Conservation (phyloP, 2,329 filamentous ascomycete genomes). For the Curvularia hawaiiensis region DNA sequence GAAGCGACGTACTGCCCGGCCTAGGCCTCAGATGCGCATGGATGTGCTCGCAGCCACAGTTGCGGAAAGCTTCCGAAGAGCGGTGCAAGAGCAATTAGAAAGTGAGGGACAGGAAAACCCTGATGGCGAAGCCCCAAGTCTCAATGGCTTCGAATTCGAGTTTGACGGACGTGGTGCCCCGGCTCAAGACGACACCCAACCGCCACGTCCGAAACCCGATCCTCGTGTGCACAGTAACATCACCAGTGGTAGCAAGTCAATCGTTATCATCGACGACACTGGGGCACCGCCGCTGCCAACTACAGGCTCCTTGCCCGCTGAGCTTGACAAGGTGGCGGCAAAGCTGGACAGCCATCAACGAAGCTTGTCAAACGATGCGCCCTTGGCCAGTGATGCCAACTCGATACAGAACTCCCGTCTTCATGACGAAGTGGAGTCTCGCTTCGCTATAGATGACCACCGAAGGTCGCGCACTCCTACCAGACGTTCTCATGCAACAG, state of each 20-base stretch:
- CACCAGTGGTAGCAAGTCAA: constrained; percentile 84
- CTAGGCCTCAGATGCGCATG: constrained; percentile 64
- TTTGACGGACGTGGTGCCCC: constrained; percentile 34
- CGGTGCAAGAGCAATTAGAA: constrained; percentile 66
- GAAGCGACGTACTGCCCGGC: constrained; percentile 39
- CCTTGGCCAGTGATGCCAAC: constrained; percentile 16
- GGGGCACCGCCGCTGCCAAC: constrained; percentile 60
- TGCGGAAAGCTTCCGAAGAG: constrained; percentile 78
- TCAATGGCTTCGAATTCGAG: constrained; percentile 45
- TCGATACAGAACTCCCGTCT: constrained; percentile 29
- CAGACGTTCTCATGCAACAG: constrained; percentile 26
- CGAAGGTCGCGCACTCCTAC: constrained; percentile 26
- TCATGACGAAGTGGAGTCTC: constrained; percentile 21
- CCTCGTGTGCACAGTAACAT: constrained; percentile 60
- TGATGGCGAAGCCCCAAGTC: constrained; percentile 24
- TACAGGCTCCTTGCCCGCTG: constrained; percentile 53
- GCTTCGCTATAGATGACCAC: constrained; percentile 19
- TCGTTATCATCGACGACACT: constrained; percentile 80
- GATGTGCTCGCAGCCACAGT: constrained; percentile 82
- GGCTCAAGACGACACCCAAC: constrained; percentile 15
- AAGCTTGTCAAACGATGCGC: constrained; percentile 26
- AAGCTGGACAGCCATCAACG: constrained; percentile 14
- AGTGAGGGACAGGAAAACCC: constrained; percentile 35
- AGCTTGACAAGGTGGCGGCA: constrained; percentile 14
- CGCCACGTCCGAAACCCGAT: constrained; percentile 24